A percentile compares a stretch with the other conserved stretches of the same genome.
Conservation (phyloP, 495 filamentous ascomycete genomes). For the Aspergillus coremiiformis region DNA sequence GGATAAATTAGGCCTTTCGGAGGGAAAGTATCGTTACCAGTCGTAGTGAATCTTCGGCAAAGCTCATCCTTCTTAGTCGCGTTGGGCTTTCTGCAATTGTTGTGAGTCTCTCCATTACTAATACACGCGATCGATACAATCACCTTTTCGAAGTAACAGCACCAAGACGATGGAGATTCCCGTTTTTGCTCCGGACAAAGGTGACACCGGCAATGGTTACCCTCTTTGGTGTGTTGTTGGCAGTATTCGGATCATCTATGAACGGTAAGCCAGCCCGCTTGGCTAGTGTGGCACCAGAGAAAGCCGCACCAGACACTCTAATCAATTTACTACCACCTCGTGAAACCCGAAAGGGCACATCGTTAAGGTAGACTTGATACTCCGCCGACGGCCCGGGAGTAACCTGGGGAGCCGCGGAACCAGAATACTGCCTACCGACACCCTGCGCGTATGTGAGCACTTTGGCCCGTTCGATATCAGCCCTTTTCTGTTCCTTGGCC, state of each 20-base stretch:
- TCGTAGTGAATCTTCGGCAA: slow-evolving; percentile 85
- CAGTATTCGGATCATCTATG: slow-evolving; percentile 53
- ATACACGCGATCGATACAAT: not conserved
- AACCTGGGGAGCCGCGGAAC: slow-evolving; percentile 32
- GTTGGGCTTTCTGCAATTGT: slow-evolving; percentile 33
- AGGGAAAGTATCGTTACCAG: slow-evolving; percentile 56
- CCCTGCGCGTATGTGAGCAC: slow-evolving; percentile 40
- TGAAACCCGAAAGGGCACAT: slow-evolving; percentile 65
- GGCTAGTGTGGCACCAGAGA: not conserved
- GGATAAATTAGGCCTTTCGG: not conserved
- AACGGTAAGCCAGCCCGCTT: slow-evolving; percentile 38
- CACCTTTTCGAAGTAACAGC: slow-evolving; percentile 40
- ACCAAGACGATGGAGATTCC: slow-evolving; percentile 71
- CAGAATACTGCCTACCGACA: slow-evolving; percentile 15
- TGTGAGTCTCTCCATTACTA: slow-evolving; percentile 18
- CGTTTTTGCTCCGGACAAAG: slow-evolving; percentile 84
- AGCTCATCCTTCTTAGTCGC: slow-evolving; percentile 61
- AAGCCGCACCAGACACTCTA: slow-evolving; percentile 59
- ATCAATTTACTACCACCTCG: slow-evolving; percentile 81
- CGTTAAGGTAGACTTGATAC: slow-evolving; percentile 68
- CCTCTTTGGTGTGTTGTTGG: slow-evolving; percentile 69
- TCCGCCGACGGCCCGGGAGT: slow-evolving; percentile 25
- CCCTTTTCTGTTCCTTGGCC: slow-evolving; percentile 49
- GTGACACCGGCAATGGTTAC: slow-evolving; percentile 71
- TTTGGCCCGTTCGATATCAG: slow-evolving; percentile 56